Evolutionary conservation across 306 rosid species (phyloP).

Genomic region (Cucurbita pepo): DNA sequence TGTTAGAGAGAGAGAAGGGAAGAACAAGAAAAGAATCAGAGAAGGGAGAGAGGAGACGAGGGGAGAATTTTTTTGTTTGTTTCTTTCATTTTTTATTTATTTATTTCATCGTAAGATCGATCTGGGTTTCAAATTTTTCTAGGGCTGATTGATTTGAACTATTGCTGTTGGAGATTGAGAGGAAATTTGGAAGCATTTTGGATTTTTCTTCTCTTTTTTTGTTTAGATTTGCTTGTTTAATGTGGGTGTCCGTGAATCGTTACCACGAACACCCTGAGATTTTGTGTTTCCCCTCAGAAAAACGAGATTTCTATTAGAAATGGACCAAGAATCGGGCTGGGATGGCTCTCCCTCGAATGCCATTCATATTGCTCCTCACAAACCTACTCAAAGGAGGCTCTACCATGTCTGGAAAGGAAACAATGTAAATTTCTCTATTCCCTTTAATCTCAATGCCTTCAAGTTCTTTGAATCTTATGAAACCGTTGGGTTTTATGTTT

Average conservation of each 20-base stretch:
- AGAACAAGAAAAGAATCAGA: background rate
- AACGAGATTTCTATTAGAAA: background rate
- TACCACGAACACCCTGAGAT: background rate
- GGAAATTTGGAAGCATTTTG: background rate
- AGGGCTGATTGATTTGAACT: background rate
- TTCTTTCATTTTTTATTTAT: background rate
- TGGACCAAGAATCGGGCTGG: background rate
- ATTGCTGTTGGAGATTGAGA: background rate
- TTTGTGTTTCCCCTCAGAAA: background rate
- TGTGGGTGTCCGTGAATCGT: background rate
- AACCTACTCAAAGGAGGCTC: conserved; percentile 8
- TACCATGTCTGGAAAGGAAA: conserved; percentile 15
- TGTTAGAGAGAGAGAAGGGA: background rate
- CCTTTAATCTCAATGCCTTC: background rate
- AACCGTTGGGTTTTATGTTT: background rate
- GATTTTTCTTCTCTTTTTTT: background rate
- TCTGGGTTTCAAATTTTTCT: background rate
- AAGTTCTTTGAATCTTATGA: background rate
- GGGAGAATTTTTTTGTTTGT: background rate
- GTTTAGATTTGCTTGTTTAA: background rate
- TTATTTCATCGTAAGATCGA: background rate
- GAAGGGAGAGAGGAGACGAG: background rate
- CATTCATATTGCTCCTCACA: conserved; percentile 5
- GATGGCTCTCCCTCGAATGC: conserved; percentile 14
- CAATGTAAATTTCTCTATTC: background rate